These are phyloP conservation scores for Blastocystis sp. DNA, from an alignment of 352 stramenopile species.

Conservation along the genomic window DNA sequence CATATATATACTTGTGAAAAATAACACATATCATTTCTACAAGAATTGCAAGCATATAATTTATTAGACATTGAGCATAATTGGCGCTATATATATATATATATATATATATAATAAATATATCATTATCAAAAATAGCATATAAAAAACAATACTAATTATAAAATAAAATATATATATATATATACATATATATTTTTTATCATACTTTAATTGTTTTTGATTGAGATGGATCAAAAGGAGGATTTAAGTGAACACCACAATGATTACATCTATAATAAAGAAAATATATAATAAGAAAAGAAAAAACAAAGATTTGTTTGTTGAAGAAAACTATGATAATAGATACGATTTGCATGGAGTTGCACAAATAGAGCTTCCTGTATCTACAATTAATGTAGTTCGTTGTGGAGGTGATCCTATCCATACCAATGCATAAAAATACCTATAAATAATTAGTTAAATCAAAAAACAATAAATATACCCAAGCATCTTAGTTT, in stretches of 20 bases:
- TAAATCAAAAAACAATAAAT: background rate
- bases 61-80: too few species aligned
- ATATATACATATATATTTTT: too few species aligned
- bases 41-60: too few species aligned
- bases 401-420: slow-evolving; percentile 18
- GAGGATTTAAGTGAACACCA: slow-evolving; percentile 11
- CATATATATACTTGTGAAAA: slow-evolving; percentile 16
- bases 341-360: slow-evolving; percentile 4
- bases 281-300: too few species aligned
- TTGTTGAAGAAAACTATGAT: background rate
- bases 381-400: slow-evolving; percentile 33
- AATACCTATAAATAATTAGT: slow-evolving; percentile 17
- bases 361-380: slow-evolving; percentile 28
- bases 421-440: slow-evolving; percentile 28
- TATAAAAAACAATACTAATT: background rate
- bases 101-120: slow-evolving; percentile 8
- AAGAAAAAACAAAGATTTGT: too few species aligned
- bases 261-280: slow-evolving; percentile 12
- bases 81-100: slow-evolving; percentile 1
- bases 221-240: slow-evolving; percentile 15
- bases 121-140: slow-evolving; percentile 10
- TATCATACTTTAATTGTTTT: slow-evolving; percentile 29
- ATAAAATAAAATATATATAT: too few species aligned
- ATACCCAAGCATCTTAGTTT: slow-evolving; percentile 19
- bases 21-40: slow-evolving; percentile 6